Evolutionary conservation across 352 stramenopile species (phyloP), one percentile per base, ranked within the genome.

Genomic region (Globisporangium polare): DNA sequence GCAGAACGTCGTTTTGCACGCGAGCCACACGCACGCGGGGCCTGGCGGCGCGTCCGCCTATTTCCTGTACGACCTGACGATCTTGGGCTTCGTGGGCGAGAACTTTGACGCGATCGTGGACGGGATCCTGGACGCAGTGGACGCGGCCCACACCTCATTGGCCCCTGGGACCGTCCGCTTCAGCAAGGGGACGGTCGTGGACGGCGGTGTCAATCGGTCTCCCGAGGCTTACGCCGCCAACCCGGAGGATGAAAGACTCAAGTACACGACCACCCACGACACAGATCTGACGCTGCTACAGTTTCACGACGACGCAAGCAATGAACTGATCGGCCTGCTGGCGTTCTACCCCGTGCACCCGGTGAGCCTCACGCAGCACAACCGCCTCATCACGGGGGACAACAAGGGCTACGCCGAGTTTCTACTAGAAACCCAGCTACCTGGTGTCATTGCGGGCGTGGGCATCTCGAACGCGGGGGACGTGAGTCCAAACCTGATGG

Each of bases 1-100:
- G 53, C 75, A 89, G 54, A 94, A 90, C 66, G 66, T 92, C 27
- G 66, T 77, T 18, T 68, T 95, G 0, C 82, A 80, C 50, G 86
- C 81, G 18, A 94, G 81, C 2, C 88, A 96, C 66, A 94, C 86
- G 20, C 88, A 96, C 61, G 80, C 71, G 9, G 81, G 74, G 1
- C 83, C 86, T 1, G 85, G 73, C 41, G 88, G 88, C 6, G 85
- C 83, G 12, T 67, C 88, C 3, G 80, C 87, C 39, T 92, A 95
- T 60, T 75, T 84, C 20, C 51, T 95, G 3, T 95, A 90, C 65
- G 69, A 77, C 54, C 45, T 80, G 22, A 73, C 71, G 7, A 80
- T 72, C 60, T 37, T 73, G 10, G 71, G 75, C 0, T 81, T 65
- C 58, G 69, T 77, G 37, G 57, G 57, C 31, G 73, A 90, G 53